Base-by-base conservation (phyloP, 1,284 basidiomycete genomes). In the Meira miltonrushii region DNA sequence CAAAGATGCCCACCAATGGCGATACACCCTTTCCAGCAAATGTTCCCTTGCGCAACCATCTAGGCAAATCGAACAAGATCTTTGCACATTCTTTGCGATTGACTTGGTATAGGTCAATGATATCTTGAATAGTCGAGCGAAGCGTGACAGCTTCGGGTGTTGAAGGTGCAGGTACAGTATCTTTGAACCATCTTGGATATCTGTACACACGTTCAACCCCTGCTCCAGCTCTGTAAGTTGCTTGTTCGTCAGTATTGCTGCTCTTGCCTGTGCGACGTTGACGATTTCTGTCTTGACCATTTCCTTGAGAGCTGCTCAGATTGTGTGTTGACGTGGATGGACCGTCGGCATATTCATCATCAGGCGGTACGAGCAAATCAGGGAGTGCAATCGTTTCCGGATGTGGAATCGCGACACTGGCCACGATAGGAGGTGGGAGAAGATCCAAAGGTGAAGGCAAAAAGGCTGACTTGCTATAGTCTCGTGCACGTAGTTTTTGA, bases 21-120 rank as follows among this genome's bases (percentile, higher is more conserved):
- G 65, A 62, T 6, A 66, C 59, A n/a, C 57, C 39, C 15, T 68
- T 67, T 25, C 65, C 62, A 12, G 55, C 60, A 52, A 78, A 97
- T 0, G 90, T 92, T 1, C 90, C 90, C 7, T 84, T 82, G 0
- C 87, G 78, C 54, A 88, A 84, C 89, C 92, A 95, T 69, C 88
- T 88, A 0, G 91, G 89, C 53, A 92, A 86, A 68, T 92, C 88
- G 41, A 97, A 83, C 2, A 98, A 82, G 11, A 96, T 80, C 11
- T 88, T 83, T 1, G 94, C 91, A 68, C 88, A 90, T 72, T 98
- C 94, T 79, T 95, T 96, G 56, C 94, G 85, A 79, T 99, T 98
- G 50, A 95, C 85, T 79, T 98, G 94, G 76, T 90, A 98, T 33
- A 97, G 88, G 67, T 92, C 86, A 56, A 96, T 81, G 49, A 89